Conservation (phyloP, 805 yeast species). For the Kuraishia hungarica region DNA sequence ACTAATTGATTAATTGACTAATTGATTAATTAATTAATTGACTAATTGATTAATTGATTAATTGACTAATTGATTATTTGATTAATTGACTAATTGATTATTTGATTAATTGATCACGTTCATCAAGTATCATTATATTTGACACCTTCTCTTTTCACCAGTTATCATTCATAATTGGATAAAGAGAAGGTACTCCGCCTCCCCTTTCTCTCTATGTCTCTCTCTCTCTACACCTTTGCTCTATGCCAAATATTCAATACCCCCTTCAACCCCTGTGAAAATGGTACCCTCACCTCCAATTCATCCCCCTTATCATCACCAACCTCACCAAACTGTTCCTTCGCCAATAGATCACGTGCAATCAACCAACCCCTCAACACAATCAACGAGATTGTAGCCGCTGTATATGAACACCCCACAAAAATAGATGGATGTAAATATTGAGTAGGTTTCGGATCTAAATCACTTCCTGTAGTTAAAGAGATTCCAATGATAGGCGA, state of each 20-base stretch:
- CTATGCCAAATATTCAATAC: slow-evolving; percentile 61
- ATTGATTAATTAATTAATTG: too few relatives aligned
- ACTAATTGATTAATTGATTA: too few relatives aligned
- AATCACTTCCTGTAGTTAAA: too few relatives aligned
- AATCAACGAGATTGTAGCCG: slow-evolving; percentile 31
- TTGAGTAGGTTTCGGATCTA: slow-evolving; percentile 38
- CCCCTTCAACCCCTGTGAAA: slow-evolving; percentile 29
- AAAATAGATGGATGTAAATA: slow-evolving; percentile 48
- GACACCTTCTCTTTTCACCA: too few relatives aligned
- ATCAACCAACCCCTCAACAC: slow-evolving; percentile 47
- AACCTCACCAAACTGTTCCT: neutral
- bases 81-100: too few relatives aligned
- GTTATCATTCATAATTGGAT: too few relatives aligned
- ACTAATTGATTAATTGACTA: too few relatives aligned
- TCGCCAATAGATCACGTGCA: slow-evolving; percentile 31
- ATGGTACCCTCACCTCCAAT: neutral
- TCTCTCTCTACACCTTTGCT: slow-evolving; percentile 33
- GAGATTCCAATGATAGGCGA: slow-evolving; percentile 53
- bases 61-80: too few relatives aligned
- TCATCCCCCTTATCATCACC: neutral
- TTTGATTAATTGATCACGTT: too few relatives aligned
- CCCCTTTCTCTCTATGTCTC: neutral
- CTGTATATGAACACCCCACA: slow-evolving; percentile 47
- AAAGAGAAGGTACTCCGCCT: neutral
- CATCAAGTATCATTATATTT: too few relatives aligned